Base-by-base conservation (phyloP, 345 rosid genomes). In the Sapria himalayana region DNA sequence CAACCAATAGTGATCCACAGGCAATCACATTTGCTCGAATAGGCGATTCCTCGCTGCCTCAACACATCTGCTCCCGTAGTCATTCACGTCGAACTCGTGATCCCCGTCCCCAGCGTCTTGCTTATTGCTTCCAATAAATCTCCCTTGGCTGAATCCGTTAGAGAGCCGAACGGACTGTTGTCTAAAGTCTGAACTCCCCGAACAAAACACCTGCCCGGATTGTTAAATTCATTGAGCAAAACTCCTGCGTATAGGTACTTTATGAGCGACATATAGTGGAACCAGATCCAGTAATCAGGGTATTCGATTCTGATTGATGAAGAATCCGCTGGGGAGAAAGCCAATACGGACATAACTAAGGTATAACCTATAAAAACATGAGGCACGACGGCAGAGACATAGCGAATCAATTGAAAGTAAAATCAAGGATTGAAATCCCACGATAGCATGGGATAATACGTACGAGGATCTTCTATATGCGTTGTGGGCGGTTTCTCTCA, bases 311-410 rank as follows among this genome's bases (percentile, higher is more conserved):
- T 59, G 35, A 45, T 22, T 56, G 27, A 56, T 61, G 41, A 47
- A 56, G 50, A 56, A 56, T 1, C 67, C 67, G 48, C 59, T 61
- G 43, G 57, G 57, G 1, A 61, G 59, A 38, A 61, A 38, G 58
- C 95, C 12, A 89, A 56, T 29, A 84, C 73, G 0, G 95, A 86
- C 0, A 89, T 93, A 18, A 80, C 92, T 20, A 84, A 74, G 0
- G 81, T 79, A 92, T 79, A 89, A 7, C 98, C 98, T 0, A 89
- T 56, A 91, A 82, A 71, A n/a, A 89, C 98, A 45, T 78, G 73
- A 2, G 98, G 95, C 3, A 89, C 92, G 1, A 89, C 62, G 0
- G 93, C 98, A 0, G 98, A 89, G 1, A 89, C 65, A 54, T 82
- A 84, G 1, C 95, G 79, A 89, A 1, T 81, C 66, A 0, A 77